Conservation (phyloP, 495 filamentous ascomycete genomes). For the Penicillium malachiteum region DNA sequence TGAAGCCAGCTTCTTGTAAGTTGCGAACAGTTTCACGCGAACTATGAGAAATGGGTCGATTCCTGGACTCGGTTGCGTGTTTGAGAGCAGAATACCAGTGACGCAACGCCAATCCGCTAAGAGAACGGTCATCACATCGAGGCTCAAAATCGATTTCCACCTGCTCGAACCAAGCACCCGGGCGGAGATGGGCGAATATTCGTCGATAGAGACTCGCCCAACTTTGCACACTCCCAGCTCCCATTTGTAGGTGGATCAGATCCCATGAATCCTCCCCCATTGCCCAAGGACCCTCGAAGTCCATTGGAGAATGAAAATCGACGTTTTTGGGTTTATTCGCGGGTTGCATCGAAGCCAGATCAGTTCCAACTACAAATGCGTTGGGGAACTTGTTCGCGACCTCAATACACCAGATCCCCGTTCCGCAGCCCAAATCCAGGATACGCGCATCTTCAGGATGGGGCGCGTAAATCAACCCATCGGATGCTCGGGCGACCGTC, state of each 20-base stretch:
- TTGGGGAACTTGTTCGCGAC: conserved; percentile 68
- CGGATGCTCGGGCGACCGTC: conserved; percentile 61
- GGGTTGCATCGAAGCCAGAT: conserved; percentile 81
- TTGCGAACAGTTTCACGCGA: conserved; percentile 57
- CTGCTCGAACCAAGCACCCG: conserved; percentile 82
- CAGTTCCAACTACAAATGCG: conserved; percentile 68
- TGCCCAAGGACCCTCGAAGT: conserved; percentile 81
- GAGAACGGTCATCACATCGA: conserved; percentile 72
- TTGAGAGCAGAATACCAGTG: conserved; percentile 71
- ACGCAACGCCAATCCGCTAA: conserved; percentile 47
- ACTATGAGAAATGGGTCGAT: conserved; percentile 67
- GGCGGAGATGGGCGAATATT: conserved; percentile 75
- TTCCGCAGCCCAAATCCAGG: conserved; percentile 83
- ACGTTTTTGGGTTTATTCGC: conserved; percentile 67
- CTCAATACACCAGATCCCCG: conserved; percentile 89
- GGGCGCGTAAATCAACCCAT: conserved; percentile 52
- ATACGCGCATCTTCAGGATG: conserved; percentile 53
- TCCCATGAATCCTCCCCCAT: conserved; percentile 77
- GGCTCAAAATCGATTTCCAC: conserved; percentile 87
- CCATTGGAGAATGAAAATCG: conserved; percentile 63
- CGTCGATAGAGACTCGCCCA: conserved; percentile 76
- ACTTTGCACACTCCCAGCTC: conserved; percentile 74
- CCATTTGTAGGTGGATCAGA: conserved; percentile 79
- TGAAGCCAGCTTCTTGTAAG: conserved; percentile 74
- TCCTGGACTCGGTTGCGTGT: conserved; percentile 64